Base-by-base conservation (phyloP, 768 basidiomycete genomes). In the Hebeloma cylindrosporum region DNA sequence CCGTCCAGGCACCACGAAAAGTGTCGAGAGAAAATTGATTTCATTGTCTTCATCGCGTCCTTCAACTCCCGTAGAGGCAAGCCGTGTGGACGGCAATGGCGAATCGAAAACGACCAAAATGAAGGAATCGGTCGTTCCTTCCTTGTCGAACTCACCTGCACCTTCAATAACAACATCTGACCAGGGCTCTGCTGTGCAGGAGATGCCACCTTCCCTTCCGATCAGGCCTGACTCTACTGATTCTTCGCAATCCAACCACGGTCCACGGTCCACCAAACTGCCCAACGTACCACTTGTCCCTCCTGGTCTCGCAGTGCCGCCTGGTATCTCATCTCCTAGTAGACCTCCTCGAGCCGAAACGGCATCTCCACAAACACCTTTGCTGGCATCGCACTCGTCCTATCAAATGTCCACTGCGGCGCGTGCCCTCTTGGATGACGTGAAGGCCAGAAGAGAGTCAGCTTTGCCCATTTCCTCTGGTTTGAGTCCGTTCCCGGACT, bases 331-430 rank as follows among this genome's bases (percentile, higher is more conserved):
- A 25, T 70, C 75, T n/a, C 82, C 81, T 16, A 71, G 65, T 49
- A 74, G 77, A 44, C 73, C 67, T 37, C 69, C 69, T 38, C 78
- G 74, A 48, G 59, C 62, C 36, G 79, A 74, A 23, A 74, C 74
- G 2, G 71, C 73, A 13, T 72, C 76, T 13, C 74, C 79, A 22
- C 74, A 76, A 56, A 72, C 78, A 25, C 67, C 78, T 54, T 37
- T 77, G 45, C 57, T 76, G 51, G 66, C 83, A 53, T 78, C 78
- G 4, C 74, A 78, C 45, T 74, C 80, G 9, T 77, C 80, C 4
- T 94, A 93, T 62, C 90, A 93, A 57, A 88, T 93, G 73, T 93
- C 92, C 0, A 86, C 74, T 11, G 86, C 90, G 28, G 90, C 88
- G 2, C 85, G 85, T 50, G 88, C 87, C 1, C 73, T 94, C 34